Percentiles rank a stretch among this genome's conserved stretches.
Evolutionary conservation across 2,329 filamentous ascomycete genomes (phyloP).

Genomic region (Neopestalotiopsis rosae): DNA sequence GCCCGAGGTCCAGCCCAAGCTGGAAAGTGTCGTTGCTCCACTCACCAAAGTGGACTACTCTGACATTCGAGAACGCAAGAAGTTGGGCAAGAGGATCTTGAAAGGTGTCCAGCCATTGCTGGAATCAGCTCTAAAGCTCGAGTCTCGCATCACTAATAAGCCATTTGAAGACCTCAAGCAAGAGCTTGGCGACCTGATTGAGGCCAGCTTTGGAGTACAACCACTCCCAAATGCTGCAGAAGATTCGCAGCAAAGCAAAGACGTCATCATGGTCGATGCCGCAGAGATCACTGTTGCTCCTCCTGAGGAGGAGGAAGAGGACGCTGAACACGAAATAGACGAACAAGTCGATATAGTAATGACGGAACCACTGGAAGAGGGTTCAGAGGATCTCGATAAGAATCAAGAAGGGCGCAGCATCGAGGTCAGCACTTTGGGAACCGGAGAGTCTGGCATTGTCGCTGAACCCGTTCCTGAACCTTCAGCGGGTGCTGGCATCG

Average conservation of each 20-base stretch:
- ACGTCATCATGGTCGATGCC: constrained; percentile 59
- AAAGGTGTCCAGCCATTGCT: constrained; percentile 80
- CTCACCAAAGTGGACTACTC: constrained; percentile 56
- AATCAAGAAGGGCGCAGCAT: constrained; percentile 46
- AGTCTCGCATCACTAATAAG: constrained; percentile 79
- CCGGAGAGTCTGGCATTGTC: constrained; percentile 32
- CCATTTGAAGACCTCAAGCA: constrained; percentile 72
- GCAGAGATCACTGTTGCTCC: constrained; percentile 52
- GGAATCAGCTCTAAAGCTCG: constrained; percentile 77
- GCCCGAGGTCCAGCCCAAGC: constrained; percentile 31
- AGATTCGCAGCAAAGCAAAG: constrained; percentile 46
- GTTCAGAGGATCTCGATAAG: constrained; percentile 40
- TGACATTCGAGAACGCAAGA: constrained; percentile 82
- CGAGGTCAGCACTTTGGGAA: constrained; percentile 50
- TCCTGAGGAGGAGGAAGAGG: constrained; percentile 33
- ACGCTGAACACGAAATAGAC: constrained; percentile 33
- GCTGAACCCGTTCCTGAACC: constrained; percentile 26
- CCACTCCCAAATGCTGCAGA: constrained; percentile 44
- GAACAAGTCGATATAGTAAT: constrained; percentile 43
- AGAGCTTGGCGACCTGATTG: constrained; percentile 76
- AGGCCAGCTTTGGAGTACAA: constrained; percentile 66
- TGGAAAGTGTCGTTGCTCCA: constrained; percentile 51
- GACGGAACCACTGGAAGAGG: constrained; percentile 43
- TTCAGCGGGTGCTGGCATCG: background rate
- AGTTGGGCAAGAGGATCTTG: constrained; percentile 87